Conservation (phyloP, 306 rosid genomes). For the Cucurbita moschata region DNA sequence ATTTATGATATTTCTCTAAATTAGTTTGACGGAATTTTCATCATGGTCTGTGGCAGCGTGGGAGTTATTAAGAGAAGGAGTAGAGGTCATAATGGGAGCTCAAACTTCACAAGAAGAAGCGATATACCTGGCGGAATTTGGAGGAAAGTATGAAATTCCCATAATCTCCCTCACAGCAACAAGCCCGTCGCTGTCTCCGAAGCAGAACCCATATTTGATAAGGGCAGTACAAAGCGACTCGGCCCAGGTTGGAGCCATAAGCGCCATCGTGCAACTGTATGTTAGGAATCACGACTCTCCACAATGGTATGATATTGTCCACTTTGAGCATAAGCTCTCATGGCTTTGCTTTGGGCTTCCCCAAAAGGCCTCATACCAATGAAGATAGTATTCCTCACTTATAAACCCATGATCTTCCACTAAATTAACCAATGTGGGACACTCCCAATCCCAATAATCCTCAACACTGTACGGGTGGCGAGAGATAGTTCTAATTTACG, state of each 20-base stretch:
- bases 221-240: constrained; percentile 1
- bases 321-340: too few relatives aligned
- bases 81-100: constrained; percentile 11
- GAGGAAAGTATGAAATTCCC: constrained; percentile 12
- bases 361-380: too few relatives aligned
- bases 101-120: constrained; percentile 15
- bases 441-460: too few relatives aligned
- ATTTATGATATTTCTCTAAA: too few relatives aligned
- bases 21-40: too few relatives aligned
- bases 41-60: not conserved
- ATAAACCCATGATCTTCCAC: too few relatives aligned
- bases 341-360: too few relatives aligned
- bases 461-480: constrained; percentile 21
- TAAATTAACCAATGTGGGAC: too few relatives aligned
- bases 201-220: constrained; percentile 7
- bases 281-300: too few relatives aligned
- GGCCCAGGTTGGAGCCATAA: constrained; percentile 15
- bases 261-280: constrained; percentile 16
- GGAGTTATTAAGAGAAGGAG: constrained; percentile 2
- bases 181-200: constrained; percentile 5
- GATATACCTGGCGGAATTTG: not conserved
- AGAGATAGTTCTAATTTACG: constrained; percentile 21
- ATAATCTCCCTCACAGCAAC: constrained; percentile 12
- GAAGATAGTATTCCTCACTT: too few relatives aligned
- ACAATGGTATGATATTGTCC: too few relatives aligned